Conservation (phyloP, 257 asterid genomes). For the Solanum chiquidenum region DNA sequence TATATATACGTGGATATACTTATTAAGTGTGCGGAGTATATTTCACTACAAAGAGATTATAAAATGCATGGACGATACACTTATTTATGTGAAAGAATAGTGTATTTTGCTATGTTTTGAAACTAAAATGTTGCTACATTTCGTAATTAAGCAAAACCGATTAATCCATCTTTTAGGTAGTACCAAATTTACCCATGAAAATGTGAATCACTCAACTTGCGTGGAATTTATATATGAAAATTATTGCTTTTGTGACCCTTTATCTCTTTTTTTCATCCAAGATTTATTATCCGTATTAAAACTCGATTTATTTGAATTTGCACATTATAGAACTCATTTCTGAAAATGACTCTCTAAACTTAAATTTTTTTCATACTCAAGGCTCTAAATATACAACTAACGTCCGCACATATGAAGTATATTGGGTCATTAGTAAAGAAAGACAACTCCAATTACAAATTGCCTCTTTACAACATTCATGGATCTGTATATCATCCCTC, state of each 20-base stretch:
- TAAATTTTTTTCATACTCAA: neutral
- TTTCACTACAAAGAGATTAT: no score
- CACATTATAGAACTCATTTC: rapidly evolving
- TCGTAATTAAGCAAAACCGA: neutral
- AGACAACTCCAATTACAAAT: neutral
- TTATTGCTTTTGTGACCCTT: no score
- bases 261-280: no score
- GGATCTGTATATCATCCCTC: neutral
- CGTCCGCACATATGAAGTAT: neutral
- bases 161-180: neutral
- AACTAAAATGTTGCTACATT: neutral
- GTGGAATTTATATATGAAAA: neutral
- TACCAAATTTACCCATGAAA: neutral
- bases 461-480: neutral
- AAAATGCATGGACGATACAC: neutral
- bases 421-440: neutral
- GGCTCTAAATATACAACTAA: neutral
- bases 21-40: neutral
- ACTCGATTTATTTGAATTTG: neutral
- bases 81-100: neutral
- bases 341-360: rapidly evolving
- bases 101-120: neutral
- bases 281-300: no score
- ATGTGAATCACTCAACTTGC: neutral
- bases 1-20: neutral